Percentiles rank a stretch among this genome's conserved stretches.
These are phyloP conservation scores for Tolypocladium paradoxum DNA, from an alignment of 2,329 filamentous ascomycete species.

Conservation along the genomic window DNA sequence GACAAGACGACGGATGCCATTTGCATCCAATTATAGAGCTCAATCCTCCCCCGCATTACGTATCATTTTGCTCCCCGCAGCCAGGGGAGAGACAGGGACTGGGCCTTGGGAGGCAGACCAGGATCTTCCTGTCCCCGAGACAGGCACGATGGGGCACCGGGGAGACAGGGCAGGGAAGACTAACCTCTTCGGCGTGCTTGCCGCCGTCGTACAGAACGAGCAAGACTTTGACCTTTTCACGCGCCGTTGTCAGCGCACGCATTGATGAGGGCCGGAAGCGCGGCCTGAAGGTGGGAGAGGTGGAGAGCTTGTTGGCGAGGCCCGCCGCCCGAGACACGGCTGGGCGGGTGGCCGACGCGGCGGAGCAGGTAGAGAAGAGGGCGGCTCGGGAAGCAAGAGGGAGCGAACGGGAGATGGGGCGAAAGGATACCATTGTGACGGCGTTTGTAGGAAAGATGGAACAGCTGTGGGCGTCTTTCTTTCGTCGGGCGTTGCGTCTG, in stretches of 20 bases:
- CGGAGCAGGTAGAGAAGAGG: slow-evolving; percentile 13
- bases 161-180: slow-evolving; percentile 9
- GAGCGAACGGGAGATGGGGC: slow-evolving; percentile 15
- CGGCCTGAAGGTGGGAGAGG: slow-evolving; percentile 26
- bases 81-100: not conserved
- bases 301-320: slow-evolving; percentile 7
- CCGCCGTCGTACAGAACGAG: slow-evolving; percentile 87
- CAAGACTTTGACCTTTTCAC: slow-evolving; percentile 79
- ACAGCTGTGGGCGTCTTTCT: not conserved
- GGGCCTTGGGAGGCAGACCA: too few relatives aligned
- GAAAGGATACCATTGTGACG: slow-evolving; percentile 22
- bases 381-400: slow-evolving; percentile 15
- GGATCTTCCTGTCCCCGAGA: not conserved
- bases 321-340: slow-evolving; percentile 6
- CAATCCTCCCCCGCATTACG: slow-evolving; percentile 5
- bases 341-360: slow-evolving; percentile 6
- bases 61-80: not conserved
- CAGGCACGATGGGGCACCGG: not conserved
- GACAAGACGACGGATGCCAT: not conserved
- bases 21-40: not conserved
- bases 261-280: slow-evolving; percentile 26
- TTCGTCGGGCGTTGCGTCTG: not conserved
- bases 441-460: not conserved
- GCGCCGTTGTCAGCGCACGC: slow-evolving; percentile 32
- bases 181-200: slow-evolving; percentile 77